Percentiles rank a stretch among this genome's conserved stretches.
phyloP scores from a whole-genome alignment of 768 basidiomycete species.

The Lactarius hatsudake region DNA sequence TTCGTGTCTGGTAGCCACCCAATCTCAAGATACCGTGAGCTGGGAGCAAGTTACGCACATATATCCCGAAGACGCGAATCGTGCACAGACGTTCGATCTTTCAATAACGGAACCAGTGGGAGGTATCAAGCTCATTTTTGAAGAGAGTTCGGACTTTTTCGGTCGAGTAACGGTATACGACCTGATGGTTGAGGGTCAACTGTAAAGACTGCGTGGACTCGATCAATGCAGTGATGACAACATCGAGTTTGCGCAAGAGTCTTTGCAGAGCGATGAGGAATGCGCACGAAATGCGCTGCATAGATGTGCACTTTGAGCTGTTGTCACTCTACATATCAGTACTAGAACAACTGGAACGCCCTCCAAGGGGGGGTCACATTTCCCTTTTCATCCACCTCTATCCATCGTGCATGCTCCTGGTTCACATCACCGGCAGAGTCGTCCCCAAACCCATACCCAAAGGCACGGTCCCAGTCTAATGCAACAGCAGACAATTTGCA shows the following conservation, averaged over 20 bases:
- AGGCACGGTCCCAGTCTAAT: conserved; percentile 62
- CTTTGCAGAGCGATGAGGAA: background rate
- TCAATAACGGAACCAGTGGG: conserved; percentile 32
- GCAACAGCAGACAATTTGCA: conserved; percentile 59
- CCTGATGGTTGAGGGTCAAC: conserved; percentile 35
- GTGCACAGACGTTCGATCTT: conserved; percentile 65
- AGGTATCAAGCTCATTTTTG: conserved; percentile 65
- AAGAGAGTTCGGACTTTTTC: conserved; percentile 83
- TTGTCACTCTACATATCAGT: background rate
- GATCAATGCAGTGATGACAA: background rate
- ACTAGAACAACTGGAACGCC: conserved; percentile 51
- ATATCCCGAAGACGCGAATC: conserved; percentile 80
- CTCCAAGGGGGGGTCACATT: conserved; percentile 55
- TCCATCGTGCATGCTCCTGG: conserved; percentile 49
- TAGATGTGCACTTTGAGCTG: background rate
- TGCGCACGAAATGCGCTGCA: background rate
- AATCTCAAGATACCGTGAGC: conserved; percentile 33
- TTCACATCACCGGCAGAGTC: conserved; percentile 45
- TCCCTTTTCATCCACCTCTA: conserved; percentile 64
- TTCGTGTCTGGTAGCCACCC: conserved; percentile 50
- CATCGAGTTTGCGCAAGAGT: background rate
- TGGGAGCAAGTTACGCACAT: conserved; percentile 56
- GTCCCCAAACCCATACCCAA: conserved; percentile 45
- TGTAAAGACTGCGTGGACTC: background rate
- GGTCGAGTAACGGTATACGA: conserved; percentile 78